These are phyloP conservation scores for Tagetes erecta DNA, from an alignment of 129 eudicot species.

Conservation along the genomic window DNA sequence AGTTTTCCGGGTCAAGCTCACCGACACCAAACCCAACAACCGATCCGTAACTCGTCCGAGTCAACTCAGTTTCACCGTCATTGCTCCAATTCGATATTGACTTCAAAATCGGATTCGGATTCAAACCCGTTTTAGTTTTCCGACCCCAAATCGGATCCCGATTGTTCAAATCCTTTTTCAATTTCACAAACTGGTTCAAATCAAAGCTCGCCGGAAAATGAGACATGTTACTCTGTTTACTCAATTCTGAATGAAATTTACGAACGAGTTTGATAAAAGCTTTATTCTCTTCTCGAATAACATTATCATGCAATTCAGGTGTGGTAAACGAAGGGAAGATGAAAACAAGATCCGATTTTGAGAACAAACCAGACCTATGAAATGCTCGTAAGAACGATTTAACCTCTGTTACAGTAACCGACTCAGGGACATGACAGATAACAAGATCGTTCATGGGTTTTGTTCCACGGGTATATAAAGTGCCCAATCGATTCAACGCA, in stretches of 20 bases:
- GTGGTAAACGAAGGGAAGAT: slow-evolving; percentile 44
- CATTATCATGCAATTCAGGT: slow-evolving; percentile 23
- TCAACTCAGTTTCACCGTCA: too few relatives aligned
- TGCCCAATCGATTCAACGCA: slow-evolving; percentile 80
- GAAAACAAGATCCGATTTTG: slow-evolving; percentile 65
- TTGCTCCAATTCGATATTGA: too few relatives aligned
- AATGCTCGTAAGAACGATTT: slow-evolving; percentile 52
- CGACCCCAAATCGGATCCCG: slow-evolving; percentile 82
- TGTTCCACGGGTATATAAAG: slow-evolving; percentile 60
- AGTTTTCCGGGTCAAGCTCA: slow-evolving; percentile 86
- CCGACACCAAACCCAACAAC: slow-evolving; percentile 71
- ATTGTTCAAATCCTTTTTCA: too few relatives aligned
- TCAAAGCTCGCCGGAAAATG: too few relatives aligned
- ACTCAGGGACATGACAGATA: slow-evolving; percentile 62
- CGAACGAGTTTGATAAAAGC: slow-evolving; percentile 45
- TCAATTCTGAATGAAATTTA: slow-evolving; percentile 15
- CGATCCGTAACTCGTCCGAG: slow-evolving; percentile 69
- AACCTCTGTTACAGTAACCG: slow-evolving; percentile 37
- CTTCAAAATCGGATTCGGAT: slow-evolving; percentile 23
- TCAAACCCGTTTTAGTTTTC: slow-evolving; percentile 30
- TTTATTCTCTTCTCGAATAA: slow-evolving; percentile 50
- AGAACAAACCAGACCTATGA: slow-evolving; percentile 40
- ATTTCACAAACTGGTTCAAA: too few relatives aligned
- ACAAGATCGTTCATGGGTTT: slow-evolving; percentile 62
- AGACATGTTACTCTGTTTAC: too few relatives aligned